Percentiles rank a stretch among this genome's conserved stretches.
These are phyloP conservation scores for Phytophthora melonis DNA, from an alignment of 352 stramenopile genomes.

Conservation along the genomic window DNA sequence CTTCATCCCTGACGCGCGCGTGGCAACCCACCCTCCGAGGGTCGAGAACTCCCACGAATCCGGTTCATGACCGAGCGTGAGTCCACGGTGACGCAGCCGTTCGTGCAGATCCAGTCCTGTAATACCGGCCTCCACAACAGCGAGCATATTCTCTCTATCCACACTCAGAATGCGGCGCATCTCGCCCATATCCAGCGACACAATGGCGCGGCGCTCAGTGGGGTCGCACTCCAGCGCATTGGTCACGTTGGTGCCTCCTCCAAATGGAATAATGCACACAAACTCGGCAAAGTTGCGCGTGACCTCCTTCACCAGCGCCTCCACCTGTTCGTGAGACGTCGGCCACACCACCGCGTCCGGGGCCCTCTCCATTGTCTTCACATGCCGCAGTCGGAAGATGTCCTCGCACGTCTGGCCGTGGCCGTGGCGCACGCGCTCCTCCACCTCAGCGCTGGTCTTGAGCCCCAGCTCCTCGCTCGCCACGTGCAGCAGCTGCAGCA, in stretches of 20 bases:
- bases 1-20: conserved; percentile 95
- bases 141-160: conserved; percentile 89
- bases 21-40: conserved; percentile 93
- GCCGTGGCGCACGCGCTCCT: conserved; percentile 71
- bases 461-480: conserved; percentile 35
- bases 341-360: conserved; percentile 95
- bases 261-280: conserved; percentile 95
- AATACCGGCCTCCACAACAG: conserved; percentile 91
- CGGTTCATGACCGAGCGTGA: conserved; percentile 94
- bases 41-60: conserved; percentile 96
- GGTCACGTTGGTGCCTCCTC: conserved; percentile 93
- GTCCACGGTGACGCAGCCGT: conserved; percentile 81
- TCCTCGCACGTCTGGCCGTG: conserved; percentile 83
- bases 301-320: conserved; percentile 81
- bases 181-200: conserved; percentile 94
- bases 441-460: conserved; percentile 46
- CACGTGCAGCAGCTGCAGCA: conserved; percentile 47
- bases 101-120: conserved; percentile 91
- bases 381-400: conserved; percentile 66
- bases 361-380: conserved; percentile 60
- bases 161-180: conserved; percentile 84
- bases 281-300: conserved; percentile 48
- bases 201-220: conserved; percentile 88
- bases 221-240: conserved; percentile 69
- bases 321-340: conserved; percentile 80